These are phyloP conservation scores for Lactifluus subvellereus DNA, from an alignment of 768 basidiomycete genomes.

Conservation along the genomic window DNA sequence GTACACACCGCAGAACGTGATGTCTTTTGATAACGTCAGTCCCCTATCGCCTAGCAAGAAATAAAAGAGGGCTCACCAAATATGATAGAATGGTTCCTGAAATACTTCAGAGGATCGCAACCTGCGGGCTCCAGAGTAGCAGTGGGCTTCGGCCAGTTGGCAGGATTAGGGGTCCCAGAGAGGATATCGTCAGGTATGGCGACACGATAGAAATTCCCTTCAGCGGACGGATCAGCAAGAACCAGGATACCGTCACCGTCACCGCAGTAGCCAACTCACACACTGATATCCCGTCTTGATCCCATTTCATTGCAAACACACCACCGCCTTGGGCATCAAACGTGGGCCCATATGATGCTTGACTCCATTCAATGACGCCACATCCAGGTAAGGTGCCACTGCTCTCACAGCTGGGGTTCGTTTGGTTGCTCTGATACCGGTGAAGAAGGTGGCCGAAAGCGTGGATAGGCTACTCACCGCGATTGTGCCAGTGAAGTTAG, in stretches of 20 bases:
- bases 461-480: slow-evolving; percentile 40
- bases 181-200: slow-evolving; percentile 65
- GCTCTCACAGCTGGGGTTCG: slow-evolving; percentile 50
- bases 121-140: slow-evolving; percentile 48
- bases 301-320: slow-evolving; percentile 88
- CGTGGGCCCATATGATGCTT: slow-evolving; percentile 74
- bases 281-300: slow-evolving; percentile 64
- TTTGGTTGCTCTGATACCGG: slow-evolving; percentile 38
- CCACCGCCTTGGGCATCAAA: slow-evolving; percentile 80
- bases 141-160: slow-evolving; percentile 62
- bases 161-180: slow-evolving; percentile 56
- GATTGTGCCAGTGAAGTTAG: slow-evolving; percentile 57
- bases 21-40: slow-evolving; percentile 42
- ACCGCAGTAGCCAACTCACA: slow-evolving; percentile 45
- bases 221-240: background rate
- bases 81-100: slow-evolving; percentile 65
- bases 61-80: slow-evolving; percentile 48
- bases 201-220: slow-evolving; percentile 80
- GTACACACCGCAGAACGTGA: slow-evolving; percentile 70
- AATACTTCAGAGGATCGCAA: slow-evolving; percentile 56
- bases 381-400: slow-evolving; percentile 57
- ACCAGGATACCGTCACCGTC: background rate
- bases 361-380: slow-evolving; percentile 71
- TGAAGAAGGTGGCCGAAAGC: background rate
- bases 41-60: background rate